A percentile compares a stretch with the other conserved stretches of the same genome.
Evolutionary conservation across 306 rosid species (phyloP).

Genomic region (Dicorynia guianensis): DNA sequence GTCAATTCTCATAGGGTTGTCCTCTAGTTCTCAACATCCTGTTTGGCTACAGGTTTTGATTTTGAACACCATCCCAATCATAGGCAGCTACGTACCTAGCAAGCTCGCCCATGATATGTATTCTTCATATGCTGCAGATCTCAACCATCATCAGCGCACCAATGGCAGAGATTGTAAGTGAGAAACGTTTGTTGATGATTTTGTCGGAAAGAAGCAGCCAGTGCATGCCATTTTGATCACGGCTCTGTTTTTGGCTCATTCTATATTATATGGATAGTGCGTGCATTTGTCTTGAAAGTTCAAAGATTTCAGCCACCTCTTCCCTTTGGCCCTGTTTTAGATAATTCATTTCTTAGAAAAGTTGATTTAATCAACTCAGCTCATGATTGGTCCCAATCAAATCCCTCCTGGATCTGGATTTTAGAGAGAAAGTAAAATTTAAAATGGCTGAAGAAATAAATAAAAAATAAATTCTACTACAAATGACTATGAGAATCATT

Average conservation of each 20-base stretch:
- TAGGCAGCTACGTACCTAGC: not conserved
- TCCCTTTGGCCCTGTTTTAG: not conserved
- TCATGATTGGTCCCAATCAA: too few species aligned
- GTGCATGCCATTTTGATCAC: conserved; percentile 32
- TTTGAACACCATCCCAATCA: conserved; percentile 31
- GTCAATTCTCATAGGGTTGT: conserved; percentile 47
- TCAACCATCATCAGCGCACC: conserved; percentile 22
- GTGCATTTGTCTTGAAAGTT: conserved; percentile 1
- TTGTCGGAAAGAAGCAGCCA: conserved; percentile 30
- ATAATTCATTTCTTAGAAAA: not conserved
- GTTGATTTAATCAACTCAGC: too few species aligned
- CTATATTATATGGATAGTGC: conserved; percentile 22
- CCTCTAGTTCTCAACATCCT: conserved; percentile 38
- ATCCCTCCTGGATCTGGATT: too few species aligned
- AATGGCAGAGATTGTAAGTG: not conserved
- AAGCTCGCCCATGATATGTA: conserved; percentile 18
- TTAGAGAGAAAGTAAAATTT: too few species aligned
- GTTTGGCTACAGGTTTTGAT: conserved; percentile 30
- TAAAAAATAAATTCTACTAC: too few species aligned
- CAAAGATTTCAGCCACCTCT: conserved; percentile 1
- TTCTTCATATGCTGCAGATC: conserved; percentile 18
- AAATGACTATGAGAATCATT: too few species aligned
- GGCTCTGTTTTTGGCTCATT: conserved; percentile 35
- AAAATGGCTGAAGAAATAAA: too few species aligned
- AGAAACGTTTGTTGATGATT: conserved; percentile 34